Conservation (phyloP, 768 basidiomycete genomes). For the Rhodosporidiobolus odoratus region DNA sequence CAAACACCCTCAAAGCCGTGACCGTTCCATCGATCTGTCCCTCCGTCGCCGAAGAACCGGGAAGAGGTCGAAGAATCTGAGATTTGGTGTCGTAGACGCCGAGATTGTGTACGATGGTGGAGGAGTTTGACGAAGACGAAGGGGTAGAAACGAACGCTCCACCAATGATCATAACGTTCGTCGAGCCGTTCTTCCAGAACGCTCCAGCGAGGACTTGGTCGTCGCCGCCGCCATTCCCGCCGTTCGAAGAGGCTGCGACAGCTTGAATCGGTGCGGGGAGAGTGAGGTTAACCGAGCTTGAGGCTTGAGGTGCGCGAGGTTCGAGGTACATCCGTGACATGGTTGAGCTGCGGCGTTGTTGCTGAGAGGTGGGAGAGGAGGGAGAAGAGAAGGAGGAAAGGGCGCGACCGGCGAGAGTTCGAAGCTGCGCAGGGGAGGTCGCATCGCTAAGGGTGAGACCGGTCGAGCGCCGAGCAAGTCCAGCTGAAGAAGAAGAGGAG, state of each 20-base stretch:
- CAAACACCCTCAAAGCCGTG: slow-evolving; percentile 65
- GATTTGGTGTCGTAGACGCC: slow-evolving; percentile 61
- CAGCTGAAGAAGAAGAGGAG: slow-evolving; percentile 23
- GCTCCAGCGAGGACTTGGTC: slow-evolving; percentile 74
- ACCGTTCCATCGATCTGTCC: slow-evolving; percentile 73
- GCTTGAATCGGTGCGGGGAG: slow-evolving; percentile 32
- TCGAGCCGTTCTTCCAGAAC: slow-evolving; percentile 80
- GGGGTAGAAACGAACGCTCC: slow-evolving; percentile 69
- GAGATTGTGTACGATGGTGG: slow-evolving; percentile 51
- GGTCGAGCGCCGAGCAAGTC: slow-evolving; percentile 44
- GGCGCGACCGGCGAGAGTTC: slow-evolving; percentile 53
- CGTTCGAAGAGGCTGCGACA: not conserved
- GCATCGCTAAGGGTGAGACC: not conserved
- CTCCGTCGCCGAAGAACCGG: slow-evolving; percentile 55
- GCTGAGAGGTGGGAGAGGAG: not conserved
- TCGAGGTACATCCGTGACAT: slow-evolving; percentile 18
- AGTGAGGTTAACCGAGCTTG: slow-evolving; percentile 26
- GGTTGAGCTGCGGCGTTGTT: not conserved
- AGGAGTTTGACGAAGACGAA: slow-evolving; percentile 48
- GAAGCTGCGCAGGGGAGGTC: slow-evolving; percentile 7
- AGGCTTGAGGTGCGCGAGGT: slow-evolving; percentile 7
- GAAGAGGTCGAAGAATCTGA: slow-evolving; percentile 54
- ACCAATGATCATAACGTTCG: slow-evolving; percentile 70
- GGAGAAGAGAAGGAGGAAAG: slow-evolving; percentile 27
- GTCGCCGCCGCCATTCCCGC: not conserved